These are phyloP conservation scores for Stramenopiles sp. DNA, from an alignment of 352 stramenopile species.

Conservation along the genomic window DNA sequence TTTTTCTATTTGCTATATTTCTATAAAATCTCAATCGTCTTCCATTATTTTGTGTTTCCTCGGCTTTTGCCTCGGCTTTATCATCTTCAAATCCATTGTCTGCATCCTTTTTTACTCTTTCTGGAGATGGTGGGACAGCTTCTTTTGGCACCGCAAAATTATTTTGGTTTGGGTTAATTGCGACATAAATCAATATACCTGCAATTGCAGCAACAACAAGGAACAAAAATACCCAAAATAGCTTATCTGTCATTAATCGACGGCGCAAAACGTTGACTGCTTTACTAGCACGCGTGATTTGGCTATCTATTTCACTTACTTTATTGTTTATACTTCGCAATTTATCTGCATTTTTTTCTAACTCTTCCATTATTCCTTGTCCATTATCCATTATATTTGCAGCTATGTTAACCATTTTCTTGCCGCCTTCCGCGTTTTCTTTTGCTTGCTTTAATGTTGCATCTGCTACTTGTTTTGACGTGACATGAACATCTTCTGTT, in stretches of 20 bases:
- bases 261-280: not conserved
- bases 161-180: not conserved
- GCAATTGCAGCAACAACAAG: not conserved
- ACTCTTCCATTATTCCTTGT: not conserved
- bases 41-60: too few relatives aligned
- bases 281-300: not conserved
- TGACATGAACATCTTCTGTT: not conserved
- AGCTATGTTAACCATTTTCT: not conserved
- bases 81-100: too few relatives aligned
- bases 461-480: not conserved
- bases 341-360: not conserved
- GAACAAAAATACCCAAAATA: not conserved
- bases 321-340: not conserved
- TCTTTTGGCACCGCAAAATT: not conserved
- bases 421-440: not conserved
- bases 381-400: not conserved
- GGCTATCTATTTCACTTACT: not conserved
- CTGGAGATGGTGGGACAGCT: not conserved
- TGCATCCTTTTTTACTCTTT: not conserved
- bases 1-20: too few relatives aligned
- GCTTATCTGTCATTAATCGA: not conserved
- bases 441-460: not conserved
- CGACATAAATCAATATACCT: not conserved
- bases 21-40: too few relatives aligned
- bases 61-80: too few relatives aligned